Conservation (phyloP, 768 basidiomycete species). For the Dacryopinax primogenitus region DNA sequence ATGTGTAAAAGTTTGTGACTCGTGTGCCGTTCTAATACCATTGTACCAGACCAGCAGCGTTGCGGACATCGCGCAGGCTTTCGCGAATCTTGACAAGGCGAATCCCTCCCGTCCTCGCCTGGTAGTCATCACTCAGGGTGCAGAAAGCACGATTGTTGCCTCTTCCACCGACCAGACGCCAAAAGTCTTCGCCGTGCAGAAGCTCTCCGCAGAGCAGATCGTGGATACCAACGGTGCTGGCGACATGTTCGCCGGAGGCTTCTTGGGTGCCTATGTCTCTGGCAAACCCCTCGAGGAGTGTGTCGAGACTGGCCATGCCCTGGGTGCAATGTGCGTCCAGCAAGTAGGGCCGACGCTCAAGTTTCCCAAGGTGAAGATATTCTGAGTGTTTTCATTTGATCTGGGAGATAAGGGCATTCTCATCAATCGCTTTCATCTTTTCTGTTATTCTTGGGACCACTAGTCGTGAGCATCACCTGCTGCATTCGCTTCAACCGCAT, state of each 20-base stretch:
- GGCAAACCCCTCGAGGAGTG: conserved; percentile 68
- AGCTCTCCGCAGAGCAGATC: conserved; percentile 49
- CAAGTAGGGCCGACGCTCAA: conserved; percentile 36
- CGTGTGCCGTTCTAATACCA: neutral
- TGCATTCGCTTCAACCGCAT: conserved; percentile 3
- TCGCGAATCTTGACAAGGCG: conserved; percentile 64
- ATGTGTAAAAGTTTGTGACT: conserved; percentile 15
- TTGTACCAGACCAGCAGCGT: conserved; percentile 44
- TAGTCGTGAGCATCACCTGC: neutral
- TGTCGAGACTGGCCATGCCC: conserved; percentile 72
- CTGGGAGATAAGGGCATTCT: neutral
- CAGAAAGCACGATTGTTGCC: conserved; percentile 65
- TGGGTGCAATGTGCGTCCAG: conserved; percentile 76
- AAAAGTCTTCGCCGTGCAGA: conserved; percentile 40
- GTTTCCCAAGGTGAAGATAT: conserved; percentile 1
- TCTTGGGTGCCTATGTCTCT: conserved; percentile 69
- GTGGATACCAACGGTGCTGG: conserved; percentile 98
- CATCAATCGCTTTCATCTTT: conserved; percentile 7
- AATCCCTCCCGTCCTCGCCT: conserved; percentile 64
- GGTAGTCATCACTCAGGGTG: conserved; percentile 86
- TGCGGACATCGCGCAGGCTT: conserved; percentile 50
- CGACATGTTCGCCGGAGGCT: conserved; percentile 93
- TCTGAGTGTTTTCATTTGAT: neutral
- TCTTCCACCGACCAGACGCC: conserved; percentile 40
- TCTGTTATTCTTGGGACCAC: neutral